Evolutionary conservation across 176 grass and related monocot species (phyloP).

Genomic region (Dactylis glomerata): DNA sequence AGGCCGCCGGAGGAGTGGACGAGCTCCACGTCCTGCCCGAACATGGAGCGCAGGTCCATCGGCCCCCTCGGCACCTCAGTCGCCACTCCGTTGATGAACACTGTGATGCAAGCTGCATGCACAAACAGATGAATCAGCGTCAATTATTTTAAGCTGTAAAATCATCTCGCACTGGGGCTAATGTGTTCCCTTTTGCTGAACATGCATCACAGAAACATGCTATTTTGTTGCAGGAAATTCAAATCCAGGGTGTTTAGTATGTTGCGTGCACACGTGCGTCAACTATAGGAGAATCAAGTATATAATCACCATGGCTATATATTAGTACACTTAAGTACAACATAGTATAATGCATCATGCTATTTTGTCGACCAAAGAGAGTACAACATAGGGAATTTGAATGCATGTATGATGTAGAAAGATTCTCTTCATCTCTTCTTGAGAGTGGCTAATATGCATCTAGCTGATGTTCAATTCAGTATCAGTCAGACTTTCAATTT

Average conservation of each 20-base stretch:
- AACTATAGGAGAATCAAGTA: not conserved
- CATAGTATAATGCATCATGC: not conserved
- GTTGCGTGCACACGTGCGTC: not conserved
- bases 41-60: constrained; percentile 73
- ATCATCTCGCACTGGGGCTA: not conserved
- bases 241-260: not conserved
- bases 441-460: too few relatives aligned
- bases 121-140: not conserved
- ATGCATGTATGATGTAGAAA: not conserved
- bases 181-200: not conserved
- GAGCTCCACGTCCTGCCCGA: constrained; percentile 78
- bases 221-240: not conserved
- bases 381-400: not conserved
- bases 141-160: not conserved
- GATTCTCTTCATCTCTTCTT: not conserved
- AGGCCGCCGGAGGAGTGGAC: constrained; percentile 63
- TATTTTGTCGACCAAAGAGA: not conserved
- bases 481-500: too few relatives aligned
- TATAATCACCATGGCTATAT: not conserved
- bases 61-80: constrained; percentile 77
- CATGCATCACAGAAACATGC: constrained; percentile 8
- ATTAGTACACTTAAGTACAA: not conserved
- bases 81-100: constrained; percentile 88
- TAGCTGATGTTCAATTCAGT: too few relatives aligned
- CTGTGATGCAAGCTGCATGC: constrained; percentile 55